Percentiles rank a stretch among this genome's conserved stretches.
Conservation (phyloP, 345 rosid genomes). For the Corymbia maculata region DNA sequence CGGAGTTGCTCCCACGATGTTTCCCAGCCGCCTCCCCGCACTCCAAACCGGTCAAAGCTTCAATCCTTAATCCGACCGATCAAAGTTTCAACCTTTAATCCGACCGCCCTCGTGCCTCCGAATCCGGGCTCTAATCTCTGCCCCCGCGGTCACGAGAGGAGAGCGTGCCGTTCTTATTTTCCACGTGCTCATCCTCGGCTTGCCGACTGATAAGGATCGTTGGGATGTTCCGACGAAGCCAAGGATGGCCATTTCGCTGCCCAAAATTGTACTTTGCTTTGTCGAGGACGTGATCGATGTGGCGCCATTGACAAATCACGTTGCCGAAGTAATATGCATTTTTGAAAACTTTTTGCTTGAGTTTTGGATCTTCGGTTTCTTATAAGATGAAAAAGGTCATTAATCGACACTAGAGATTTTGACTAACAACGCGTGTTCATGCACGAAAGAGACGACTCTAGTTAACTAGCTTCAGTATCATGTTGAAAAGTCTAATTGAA, state of each 20-base stretch:
- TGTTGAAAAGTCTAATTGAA: background rate
- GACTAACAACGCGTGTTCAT: no score
- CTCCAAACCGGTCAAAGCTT: background rate
- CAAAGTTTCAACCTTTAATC: background rate
- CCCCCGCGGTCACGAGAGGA: background rate
- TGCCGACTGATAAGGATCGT: fast-evolving
- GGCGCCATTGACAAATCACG: no score
- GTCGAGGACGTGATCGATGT: no score
- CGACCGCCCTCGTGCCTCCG: background rate
- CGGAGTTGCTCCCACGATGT: background rate
- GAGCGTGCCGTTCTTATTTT: background rate
- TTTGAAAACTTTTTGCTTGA: background rate
- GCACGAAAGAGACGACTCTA: no score
- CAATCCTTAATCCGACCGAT: background rate
- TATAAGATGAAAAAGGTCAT: no score
- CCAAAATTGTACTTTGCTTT: no score
- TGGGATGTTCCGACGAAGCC: background rate
- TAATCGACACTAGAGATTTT: no score
- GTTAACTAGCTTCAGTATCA: no score
- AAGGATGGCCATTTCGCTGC: background rate
- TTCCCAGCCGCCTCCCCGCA: background rate
- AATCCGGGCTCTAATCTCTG: background rate
- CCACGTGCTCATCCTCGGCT: background rate
- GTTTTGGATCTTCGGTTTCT: background rate
- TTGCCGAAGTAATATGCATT: no score